Base-by-base conservation (phyloP, 148 eudicot genomes). In the Euryodendron excelsum region DNA sequence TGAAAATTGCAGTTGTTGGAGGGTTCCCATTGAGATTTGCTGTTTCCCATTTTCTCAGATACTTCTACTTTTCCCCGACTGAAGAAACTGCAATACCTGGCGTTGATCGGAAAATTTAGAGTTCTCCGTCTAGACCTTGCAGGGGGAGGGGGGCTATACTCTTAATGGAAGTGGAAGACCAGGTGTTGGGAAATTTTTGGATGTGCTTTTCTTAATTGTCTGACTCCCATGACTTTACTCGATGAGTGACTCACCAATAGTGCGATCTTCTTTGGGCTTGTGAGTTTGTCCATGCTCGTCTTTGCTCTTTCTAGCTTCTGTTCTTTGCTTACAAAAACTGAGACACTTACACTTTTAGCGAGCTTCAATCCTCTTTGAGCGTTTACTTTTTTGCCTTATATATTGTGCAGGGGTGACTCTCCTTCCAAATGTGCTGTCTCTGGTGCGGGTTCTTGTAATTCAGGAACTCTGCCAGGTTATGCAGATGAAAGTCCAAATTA, bases 211-310 rank as follows among this genome's bases (percentile, higher is more conserved):
- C 34, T 73, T 60, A 21, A n/a, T 48, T 21, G 18, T 72, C 66
- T 23, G 31, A 56, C n/a, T 33, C 41, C 65, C 41, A 74, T 34
- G 52, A 18, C 59, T 71, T 36, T 39, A 23, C 52, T 34, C 66
- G 30, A 74, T 74, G 77, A 23, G 77, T 74, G 67, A 74, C 52
- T 74, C 77, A 37, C 23, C 77, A 25, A 33, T 56, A 36, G 52
- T 37, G 33, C n/a, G 65, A 48, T 34, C 76, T 58, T 14, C 63
- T 34, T n/a, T 53, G 30, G 36, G 64, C 47, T 37, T 56, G 77
- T 74, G 77, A 56, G 77, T 71, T 33, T 58, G 11, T 58, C 50
- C 65, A 27, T 74, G 39, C 30, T 56, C 14, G 17, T 15, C 2
- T 39, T 37, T 37, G 20, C 37, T 41, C 21, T 37, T 58, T 25